These are phyloP conservation scores for Lenzites betulinus DNA, from an alignment of 768 basidiomycete species.

Conservation along the genomic window DNA sequence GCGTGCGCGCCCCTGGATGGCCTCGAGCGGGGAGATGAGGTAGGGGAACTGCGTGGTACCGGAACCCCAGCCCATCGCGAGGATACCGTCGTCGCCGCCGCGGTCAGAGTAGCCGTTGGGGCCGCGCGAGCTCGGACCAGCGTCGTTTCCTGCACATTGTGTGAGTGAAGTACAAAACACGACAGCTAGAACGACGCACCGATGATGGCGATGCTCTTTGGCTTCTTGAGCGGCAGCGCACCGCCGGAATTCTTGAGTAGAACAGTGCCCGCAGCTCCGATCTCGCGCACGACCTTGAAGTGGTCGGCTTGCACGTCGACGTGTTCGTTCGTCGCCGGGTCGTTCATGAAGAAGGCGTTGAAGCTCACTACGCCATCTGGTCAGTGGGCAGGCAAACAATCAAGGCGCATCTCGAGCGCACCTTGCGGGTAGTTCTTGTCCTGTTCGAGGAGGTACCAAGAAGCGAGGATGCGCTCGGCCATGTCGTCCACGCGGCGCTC, in stretches of 20 bases:
- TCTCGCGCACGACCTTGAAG: constrained; percentile 62
- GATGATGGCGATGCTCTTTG: constrained; percentile 58
- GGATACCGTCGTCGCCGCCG: constrained; percentile 52
- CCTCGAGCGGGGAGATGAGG: constrained; percentile 78
- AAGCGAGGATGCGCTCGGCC: constrained; percentile 77
- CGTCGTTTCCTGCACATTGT: constrained; percentile 43
- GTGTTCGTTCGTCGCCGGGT: constrained; percentile 56
- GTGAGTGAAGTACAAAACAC: constrained; percentile 16
- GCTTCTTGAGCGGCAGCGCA: constrained; percentile 60
- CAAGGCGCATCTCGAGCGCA: not conserved
- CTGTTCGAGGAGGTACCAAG: constrained; percentile 69
- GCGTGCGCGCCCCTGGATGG: constrained; percentile 74
- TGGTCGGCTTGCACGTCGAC: constrained; percentile 75
- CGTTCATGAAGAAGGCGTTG: constrained; percentile 58
- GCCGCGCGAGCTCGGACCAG: constrained; percentile 45
- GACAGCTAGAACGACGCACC: constrained; percentile 43
- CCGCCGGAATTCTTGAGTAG: constrained; percentile 70
- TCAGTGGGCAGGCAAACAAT: not conserved
- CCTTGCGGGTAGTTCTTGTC: constrained; percentile 61
- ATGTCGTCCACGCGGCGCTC: constrained; percentile 72
- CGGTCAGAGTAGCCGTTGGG: constrained; percentile 51
- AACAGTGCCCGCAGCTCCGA: constrained; percentile 74
- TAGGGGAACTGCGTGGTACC: constrained; percentile 77
- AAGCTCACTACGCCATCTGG: constrained; percentile 55
- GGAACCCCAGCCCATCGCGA: constrained; percentile 87